These are phyloP conservation scores for Candida boidinii DNA, from an alignment of 805 yeast species.

Conservation along the genomic window DNA sequence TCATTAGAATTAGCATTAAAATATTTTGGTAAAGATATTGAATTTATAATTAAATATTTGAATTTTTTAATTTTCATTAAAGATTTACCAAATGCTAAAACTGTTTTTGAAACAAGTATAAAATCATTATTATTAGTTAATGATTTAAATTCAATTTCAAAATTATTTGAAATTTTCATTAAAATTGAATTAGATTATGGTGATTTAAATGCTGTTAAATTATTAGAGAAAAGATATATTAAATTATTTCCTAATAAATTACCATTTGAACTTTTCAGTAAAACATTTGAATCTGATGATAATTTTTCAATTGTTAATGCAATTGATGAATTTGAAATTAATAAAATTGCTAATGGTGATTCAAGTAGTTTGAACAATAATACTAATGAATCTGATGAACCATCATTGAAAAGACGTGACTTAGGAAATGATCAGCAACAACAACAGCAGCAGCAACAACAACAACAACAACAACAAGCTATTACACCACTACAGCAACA, in stretches of 20 bases:
- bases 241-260: conserved; percentile 59
- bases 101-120: conserved; percentile 71
- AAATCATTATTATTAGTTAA: conserved; percentile 32
- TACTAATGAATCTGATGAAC: conserved; percentile 7
- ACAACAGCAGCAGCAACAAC: neutral
- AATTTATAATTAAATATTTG: conserved; percentile 60
- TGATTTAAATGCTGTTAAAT: conserved; percentile 56
- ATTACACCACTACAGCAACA: neutral
- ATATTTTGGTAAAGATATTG: conserved; percentile 38
- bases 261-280: conserved; percentile 15
- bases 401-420: conserved; percentile 1
- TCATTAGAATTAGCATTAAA: conserved; percentile 77
- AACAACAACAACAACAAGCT: too few species aligned
- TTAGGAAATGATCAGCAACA: too few species aligned
- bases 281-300: conserved; percentile 11
- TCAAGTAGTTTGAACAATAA: neutral
- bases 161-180: conserved; percentile 50
- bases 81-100: conserved; percentile 66
- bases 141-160: conserved; percentile 30
- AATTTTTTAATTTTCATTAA: conserved; percentile 61
- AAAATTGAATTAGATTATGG: conserved; percentile 64
- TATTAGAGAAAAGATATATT: conserved; percentile 58
- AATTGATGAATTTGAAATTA: conserved; percentile 28
- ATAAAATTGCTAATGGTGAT: conserved; percentile 9
- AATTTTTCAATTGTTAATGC: conserved; percentile 18